Evolutionary conservation across 1,139 yeast species (phyloP), one percentile per base, ranked within the genome.

Genomic region (Candida tetrigidarum): DNA sequence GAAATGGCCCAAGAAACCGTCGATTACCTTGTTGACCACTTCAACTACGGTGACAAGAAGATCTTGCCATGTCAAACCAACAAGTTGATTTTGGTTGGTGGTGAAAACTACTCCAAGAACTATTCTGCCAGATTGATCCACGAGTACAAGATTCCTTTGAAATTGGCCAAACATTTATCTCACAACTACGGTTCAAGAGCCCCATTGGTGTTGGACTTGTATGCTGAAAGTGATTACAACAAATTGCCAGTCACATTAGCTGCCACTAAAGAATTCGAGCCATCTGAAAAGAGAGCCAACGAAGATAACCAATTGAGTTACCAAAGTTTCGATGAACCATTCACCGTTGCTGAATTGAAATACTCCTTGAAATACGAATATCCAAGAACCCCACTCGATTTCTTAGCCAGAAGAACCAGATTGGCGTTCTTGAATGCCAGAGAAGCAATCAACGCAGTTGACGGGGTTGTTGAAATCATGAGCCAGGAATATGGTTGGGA

Each of bases 1-100:
- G 96, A 90, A 72, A 92, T 92, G 98, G 97, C 98, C 29, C 84
- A 91, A 71, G 97, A 92, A 71, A 89, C 97, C 40, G 85, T 92
- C 42, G 86, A 89, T 66, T 83, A 82, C 55, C 81, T 89, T 48
- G 76, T 89, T 45, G 76, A 80, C 59, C 67, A 74, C 44, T 76
- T 72, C 53, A 64, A 66, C 42, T 76, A 80, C 45, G 64, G 63
- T 38, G 66, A 62, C 37, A 67, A 63, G 51, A 53, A 60, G 35
- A 49, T 74, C 29, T 74, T 73, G 53, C 80, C 84, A 29, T 88
- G 96, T 60, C 74, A 75, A 52, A 84, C 96, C 38, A 83, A 80
- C 62, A 60, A 77, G 46, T 58, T 84, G 50, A 73, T 84, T 54
- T 75, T 92, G 50, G 78, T 83, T 49, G 98, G 98, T 57, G 96